Evolutionary conservation across 1,284 basidiomycete species (phyloP), one percentile per base, ranked within the genome.

Genomic region (Moesziomyces aphidis): DNA sequence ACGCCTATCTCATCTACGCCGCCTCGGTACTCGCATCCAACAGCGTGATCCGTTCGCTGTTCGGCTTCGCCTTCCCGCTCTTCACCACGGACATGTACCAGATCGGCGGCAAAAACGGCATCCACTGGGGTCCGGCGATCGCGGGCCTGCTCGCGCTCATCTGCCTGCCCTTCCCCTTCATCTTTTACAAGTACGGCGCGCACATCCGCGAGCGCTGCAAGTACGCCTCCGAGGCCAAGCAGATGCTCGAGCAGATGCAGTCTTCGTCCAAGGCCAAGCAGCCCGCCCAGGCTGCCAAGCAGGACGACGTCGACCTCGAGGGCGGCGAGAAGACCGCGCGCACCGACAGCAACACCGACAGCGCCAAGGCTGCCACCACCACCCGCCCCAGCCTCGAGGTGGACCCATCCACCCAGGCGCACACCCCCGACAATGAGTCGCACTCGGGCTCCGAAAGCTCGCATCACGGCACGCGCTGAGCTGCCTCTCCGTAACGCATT

Each of bases 91-190:
- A 88, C 65, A 88, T 89, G 88, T 89, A 87, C 80, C 62, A 84
- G 10, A 66, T 73, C 44, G 75, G 61, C 28, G 71, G 66, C 24
- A 85, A 78, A 21, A 83, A 93, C 11, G 91, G 91, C 2, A 90
- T 91, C 0, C 91, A 91, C 0, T 92, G 92, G 9, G 92, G 91
- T 1, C 91, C 90, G 0, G 91, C 90, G 19, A 86, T 94, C 21
- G 85, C 93, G 10, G 93, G 90, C 0, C 90, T 92, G 6, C 82
- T 94, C 26, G 88, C 90, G 52, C 88, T 89, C 11, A 68, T 90
- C 22, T 89, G 92, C 88, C 87, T 89, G 0, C 93, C 93, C 0
- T 84, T 93, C 45, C 93, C 92, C 87, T 83, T 70, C 83, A 17
- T 82, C 83, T 45, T 84, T 83, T 84, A 83, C 72, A 86, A 84